phyloP scores from a whole-genome alignment of 306 rosid species.

The Echinosophora koreensis region DNA sequence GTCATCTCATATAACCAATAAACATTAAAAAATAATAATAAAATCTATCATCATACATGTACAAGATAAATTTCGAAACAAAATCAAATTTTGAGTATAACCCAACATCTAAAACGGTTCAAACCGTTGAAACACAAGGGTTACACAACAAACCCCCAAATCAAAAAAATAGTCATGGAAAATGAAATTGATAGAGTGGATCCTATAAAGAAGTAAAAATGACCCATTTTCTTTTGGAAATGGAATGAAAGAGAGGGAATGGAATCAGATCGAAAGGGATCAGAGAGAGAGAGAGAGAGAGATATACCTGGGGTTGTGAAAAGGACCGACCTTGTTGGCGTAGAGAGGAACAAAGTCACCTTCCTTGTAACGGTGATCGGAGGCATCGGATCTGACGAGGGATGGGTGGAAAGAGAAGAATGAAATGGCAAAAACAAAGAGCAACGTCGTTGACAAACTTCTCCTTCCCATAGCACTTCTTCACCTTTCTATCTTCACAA shows the following conservation, averaged over 20 bases:
- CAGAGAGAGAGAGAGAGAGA: too few species aligned
- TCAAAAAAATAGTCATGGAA: background rate
- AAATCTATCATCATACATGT: background rate
- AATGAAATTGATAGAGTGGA: slow-evolving; percentile 4
- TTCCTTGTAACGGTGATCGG: slow-evolving; percentile 74
- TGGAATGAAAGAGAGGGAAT: background rate
- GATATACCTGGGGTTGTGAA: slow-evolving; percentile 81
- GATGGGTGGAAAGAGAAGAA: slow-evolving; percentile 50
- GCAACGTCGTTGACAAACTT: slow-evolving; percentile 26
- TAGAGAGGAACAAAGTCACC: slow-evolving; percentile 73
- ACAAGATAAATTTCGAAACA: background rate
- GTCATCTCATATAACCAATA: background rate
- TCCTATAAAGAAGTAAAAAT: background rate
- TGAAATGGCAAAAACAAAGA: slow-evolving; percentile 53
- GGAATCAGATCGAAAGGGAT: too few species aligned
- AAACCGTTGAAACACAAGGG: background rate
- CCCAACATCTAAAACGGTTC: slow-evolving; percentile 40
- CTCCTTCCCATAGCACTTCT: slow-evolving; percentile 48
- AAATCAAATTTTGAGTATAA: slow-evolving; percentile 41
- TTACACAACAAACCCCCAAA: background rate
- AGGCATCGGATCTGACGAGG: slow-evolving; percentile 70
- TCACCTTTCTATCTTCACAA: slow-evolving; percentile 6
- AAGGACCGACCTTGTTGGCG: slow-evolving; percentile 89
- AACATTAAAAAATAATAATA: background rate
- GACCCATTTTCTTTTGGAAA: background rate